Percentiles rank a stretch among this genome's conserved stretches.
Evolutionary conservation across 2,329 filamentous ascomycete species (phyloP).

Genomic region (Orbilia javanica): DNA sequence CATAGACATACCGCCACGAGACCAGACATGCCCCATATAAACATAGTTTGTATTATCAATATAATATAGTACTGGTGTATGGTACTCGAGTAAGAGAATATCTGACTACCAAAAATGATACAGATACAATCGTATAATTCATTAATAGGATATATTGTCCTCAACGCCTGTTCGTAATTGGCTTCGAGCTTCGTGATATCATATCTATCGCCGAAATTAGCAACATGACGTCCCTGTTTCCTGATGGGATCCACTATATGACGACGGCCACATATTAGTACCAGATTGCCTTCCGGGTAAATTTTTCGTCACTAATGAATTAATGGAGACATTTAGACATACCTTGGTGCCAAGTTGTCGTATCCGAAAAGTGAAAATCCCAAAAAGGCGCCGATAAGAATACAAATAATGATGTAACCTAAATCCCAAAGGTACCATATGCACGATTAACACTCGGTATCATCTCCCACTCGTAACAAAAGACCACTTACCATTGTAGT

Average conservation of each 20-base stretch:
- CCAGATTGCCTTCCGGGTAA: background rate
- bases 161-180: background rate
- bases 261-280: background rate
- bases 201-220: background rate
- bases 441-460: background rate
- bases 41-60: too few species aligned
- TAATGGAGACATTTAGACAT: slow-evolving; percentile 4
- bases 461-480: background rate
- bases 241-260: slow-evolving; percentile 41
- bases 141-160: background rate
- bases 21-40: too few species aligned
- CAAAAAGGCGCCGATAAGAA: slow-evolving; percentile 80
- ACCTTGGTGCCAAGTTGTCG: slow-evolving; percentile 67
- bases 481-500: slow-evolving; percentile 68
- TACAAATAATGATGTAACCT: slow-evolving; percentile 83
- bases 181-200: background rate
- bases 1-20: too few species aligned
- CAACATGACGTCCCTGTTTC: slow-evolving; percentile 56
- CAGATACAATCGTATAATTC: background rate
- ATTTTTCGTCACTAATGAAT: background rate
- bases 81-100: too few species aligned
- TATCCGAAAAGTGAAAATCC: slow-evolving; percentile 81
- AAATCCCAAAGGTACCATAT: background rate
- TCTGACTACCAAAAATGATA: background rate
- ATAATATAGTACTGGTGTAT: too few species aligned